Evolutionary conservation across 768 basidiomycete species (phyloP).

Genomic region (Sarcomyxa edulis): DNA sequence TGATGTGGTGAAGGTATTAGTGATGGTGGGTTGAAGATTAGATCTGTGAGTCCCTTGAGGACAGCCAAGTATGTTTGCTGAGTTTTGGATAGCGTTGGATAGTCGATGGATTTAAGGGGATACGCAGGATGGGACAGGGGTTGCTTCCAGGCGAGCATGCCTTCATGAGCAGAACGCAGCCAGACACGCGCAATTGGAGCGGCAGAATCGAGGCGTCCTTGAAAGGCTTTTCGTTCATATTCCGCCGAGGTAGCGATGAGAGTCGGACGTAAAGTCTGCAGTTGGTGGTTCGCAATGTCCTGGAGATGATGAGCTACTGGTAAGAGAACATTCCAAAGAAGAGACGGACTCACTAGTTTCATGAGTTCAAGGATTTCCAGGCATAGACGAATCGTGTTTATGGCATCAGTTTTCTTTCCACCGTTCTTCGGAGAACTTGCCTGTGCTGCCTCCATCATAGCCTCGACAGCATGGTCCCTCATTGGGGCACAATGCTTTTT

Average conservation of each 20-base stretch:
- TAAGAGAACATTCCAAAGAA: slow-evolving; percentile 7
- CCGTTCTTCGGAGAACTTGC: slow-evolving; percentile 48
- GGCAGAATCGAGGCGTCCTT: slow-evolving; percentile 42
- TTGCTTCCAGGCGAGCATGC: slow-evolving; percentile 33
- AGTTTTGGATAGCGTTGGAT: slow-evolving; percentile 41
- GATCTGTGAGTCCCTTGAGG: slow-evolving; percentile 56
- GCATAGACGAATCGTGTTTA: slow-evolving; percentile 74
- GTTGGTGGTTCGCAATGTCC: slow-evolving; percentile 97
- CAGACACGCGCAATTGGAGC: slow-evolving; percentile 55
- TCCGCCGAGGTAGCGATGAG: slow-evolving; percentile 74
- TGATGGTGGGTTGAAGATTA: slow-evolving; percentile 55
- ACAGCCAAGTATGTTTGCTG: slow-evolving; percentile 52
- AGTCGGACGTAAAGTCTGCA: slow-evolving; percentile 89
- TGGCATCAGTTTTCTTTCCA: slow-evolving; percentile 57
- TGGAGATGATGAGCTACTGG: slow-evolving; percentile 24
- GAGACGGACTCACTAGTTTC: slow-evolving; percentile 70
- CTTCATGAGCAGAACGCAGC: slow-evolving; percentile 49
- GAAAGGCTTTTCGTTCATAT: slow-evolving; percentile 77
- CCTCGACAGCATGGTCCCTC: slow-evolving; percentile 79
- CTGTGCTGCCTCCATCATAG: slow-evolving; percentile 71
- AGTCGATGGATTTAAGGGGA: slow-evolving; percentile 35
- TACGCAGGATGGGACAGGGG: slow-evolving; percentile 39
- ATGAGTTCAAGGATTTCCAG: slow-evolving; percentile 91
- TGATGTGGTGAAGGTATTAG: slow-evolving; percentile 23
- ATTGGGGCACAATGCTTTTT: slow-evolving; percentile 93